Conservation (phyloP, 192 early-diverging fungal genomes). For the Coemansia sp. region DNA sequence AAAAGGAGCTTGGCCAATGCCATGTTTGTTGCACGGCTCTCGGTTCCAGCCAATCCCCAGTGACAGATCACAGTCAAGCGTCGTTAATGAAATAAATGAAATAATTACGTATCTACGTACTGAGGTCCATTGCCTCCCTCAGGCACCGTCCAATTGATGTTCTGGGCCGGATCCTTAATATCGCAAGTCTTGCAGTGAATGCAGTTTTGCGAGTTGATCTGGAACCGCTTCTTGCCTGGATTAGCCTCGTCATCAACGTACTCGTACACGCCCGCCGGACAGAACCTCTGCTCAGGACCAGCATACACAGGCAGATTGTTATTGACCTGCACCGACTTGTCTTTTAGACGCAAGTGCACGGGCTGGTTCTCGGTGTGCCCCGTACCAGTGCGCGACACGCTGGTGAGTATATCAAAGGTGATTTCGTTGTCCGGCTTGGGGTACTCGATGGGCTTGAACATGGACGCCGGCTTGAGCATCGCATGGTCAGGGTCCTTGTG, state of each 20-base stretch:
- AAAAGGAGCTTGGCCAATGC: neutral
- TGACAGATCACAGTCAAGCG: neutral
- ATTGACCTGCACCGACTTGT: constrained; percentile 77
- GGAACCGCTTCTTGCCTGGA: constrained; percentile 87
- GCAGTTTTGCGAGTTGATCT: constrained; percentile 98
- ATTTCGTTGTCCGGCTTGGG: constrained; percentile 97
- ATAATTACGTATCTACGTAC: constrained; percentile 65
- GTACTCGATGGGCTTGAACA: constrained; percentile 87
- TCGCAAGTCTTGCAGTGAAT: constrained; percentile 99
- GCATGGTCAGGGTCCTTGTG: constrained; percentile 83
- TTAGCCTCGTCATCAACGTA: constrained; percentile 93
- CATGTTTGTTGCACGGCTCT: neutral
- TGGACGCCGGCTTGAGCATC: constrained; percentile 71
- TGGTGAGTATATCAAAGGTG: constrained; percentile 94
- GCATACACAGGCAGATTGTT: constrained; percentile 84
- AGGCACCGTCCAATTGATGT: constrained; percentile 98
- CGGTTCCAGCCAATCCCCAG: constrained; percentile 1
- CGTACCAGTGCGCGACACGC: constrained; percentile 89
- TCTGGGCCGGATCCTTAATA: constrained; percentile 99
- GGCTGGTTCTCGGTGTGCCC: constrained; percentile 96
- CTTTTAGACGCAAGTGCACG: constrained; percentile 82
- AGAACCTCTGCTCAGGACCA: constrained; percentile 95
- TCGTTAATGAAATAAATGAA: neutral
- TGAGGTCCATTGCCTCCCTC: constrained; percentile 87
- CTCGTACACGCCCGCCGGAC: constrained; percentile 98